phyloP scores from a whole-genome alignment of 148 eudicot genomes.

The Limonium bicolor region DNA sequence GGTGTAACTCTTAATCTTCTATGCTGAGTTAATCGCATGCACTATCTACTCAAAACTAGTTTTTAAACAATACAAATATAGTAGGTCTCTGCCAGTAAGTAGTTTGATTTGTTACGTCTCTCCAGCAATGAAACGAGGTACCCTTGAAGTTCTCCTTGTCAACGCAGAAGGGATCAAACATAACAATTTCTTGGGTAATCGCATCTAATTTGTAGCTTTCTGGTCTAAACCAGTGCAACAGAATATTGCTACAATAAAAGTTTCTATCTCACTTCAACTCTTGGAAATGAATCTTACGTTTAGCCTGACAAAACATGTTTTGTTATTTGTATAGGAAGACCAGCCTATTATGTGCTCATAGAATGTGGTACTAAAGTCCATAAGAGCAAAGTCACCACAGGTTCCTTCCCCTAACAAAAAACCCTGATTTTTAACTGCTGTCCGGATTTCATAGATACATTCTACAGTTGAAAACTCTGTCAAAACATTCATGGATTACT shows the following conservation, averaged over 20 bases:
- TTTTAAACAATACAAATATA: too few species aligned
- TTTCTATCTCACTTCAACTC: neutral
- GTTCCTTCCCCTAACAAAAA: constrained; percentile 9
- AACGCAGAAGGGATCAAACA: constrained; percentile 47
- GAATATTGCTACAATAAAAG: neutral
- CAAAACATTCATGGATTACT: too few species aligned
- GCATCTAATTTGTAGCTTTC: neutral
- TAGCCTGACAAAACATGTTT: neutral
- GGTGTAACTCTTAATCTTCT: too few species aligned
- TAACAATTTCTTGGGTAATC: constrained; percentile 50
- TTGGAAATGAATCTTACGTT: neutral
- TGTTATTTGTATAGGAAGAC: constrained; percentile 27
- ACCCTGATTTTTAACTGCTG: neutral
- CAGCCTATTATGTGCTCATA: constrained; percentile 40
- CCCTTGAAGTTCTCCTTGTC: constrained; percentile 61
- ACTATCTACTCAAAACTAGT: too few species aligned
- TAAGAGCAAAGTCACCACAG: constrained; percentile 44
- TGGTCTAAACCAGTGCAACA: neutral
- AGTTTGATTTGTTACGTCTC: too few species aligned
- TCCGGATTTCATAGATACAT: neutral
- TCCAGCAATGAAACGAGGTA: constrained; percentile 53
- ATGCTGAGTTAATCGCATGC: too few species aligned
- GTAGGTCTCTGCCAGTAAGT: too few species aligned
- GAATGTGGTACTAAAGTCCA: constrained; percentile 51
- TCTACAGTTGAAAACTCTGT: neutral